phyloP scores from a whole-genome alignment of 1,284 basidiomycete species.

The Peniophora sp. region DNA sequence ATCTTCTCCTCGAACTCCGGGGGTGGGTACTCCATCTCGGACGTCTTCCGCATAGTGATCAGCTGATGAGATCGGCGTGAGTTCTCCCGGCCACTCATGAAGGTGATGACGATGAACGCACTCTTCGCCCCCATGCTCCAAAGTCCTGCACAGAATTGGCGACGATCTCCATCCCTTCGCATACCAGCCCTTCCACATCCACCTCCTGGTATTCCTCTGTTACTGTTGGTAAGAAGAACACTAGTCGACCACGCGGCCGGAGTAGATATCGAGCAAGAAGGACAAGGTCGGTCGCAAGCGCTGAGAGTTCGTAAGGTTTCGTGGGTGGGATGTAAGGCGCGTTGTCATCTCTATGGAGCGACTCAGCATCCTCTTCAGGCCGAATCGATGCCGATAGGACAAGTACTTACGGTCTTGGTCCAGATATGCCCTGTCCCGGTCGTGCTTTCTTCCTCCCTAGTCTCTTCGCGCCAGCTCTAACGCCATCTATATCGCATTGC shows the following conservation, averaged over 20 bases:
- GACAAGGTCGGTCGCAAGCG: conserved; percentile 78
- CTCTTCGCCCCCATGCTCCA: conserved; percentile 90
- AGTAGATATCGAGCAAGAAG: conserved; percentile 79
- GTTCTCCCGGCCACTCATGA: too few relatives aligned
- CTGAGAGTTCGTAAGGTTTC: conserved; percentile 88
- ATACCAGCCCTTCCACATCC: conserved; percentile 67
- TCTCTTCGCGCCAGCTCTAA: conserved; percentile 93
- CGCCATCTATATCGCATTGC: conserved; percentile 59
- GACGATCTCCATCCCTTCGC: conserved; percentile 82
- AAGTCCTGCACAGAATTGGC: conserved; percentile 93
- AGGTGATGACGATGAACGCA: conserved; percentile 30
- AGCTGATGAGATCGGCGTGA: conserved; percentile 44
- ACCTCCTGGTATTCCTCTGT: conserved; percentile 85
- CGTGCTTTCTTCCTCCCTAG: conserved; percentile 68
- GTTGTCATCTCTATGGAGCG: conserved; percentile 36
- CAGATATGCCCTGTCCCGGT: conserved; percentile 18
- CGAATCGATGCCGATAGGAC: background rate
- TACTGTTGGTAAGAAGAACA: conserved; percentile 93
- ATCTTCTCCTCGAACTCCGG: conserved; percentile 39
- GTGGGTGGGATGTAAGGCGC: conserved; percentile 77
- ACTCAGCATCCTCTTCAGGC: background rate
- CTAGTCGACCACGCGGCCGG: conserved; percentile 80
- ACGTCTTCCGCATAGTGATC: conserved; percentile 80
- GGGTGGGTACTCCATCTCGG: conserved; percentile 35
- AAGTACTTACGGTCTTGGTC: conserved; percentile 17